These are phyloP conservation scores for Solanum hybrid DNA, from an alignment of 305 asterid genomes.

Conservation along the genomic window DNA sequence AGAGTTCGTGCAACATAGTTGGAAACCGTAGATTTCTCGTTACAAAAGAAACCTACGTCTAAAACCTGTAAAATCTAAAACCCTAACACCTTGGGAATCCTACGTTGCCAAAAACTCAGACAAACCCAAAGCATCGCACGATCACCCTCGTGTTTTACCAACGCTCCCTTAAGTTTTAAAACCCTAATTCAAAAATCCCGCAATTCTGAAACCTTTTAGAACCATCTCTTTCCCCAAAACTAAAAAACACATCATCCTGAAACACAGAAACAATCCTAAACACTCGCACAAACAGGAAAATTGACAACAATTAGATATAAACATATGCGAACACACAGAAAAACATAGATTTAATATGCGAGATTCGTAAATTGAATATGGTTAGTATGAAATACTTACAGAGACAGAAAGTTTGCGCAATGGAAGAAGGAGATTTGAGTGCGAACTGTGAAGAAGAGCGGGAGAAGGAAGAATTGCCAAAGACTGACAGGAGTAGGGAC, in stretches of 20 bases:
- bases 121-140: neutral
- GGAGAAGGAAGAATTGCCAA: neutral
- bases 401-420: neutral
- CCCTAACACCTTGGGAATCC: neutral
- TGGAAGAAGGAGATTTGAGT: neutral
- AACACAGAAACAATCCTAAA: neutral
- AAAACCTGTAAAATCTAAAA: neutral
- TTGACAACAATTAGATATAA: neutral
- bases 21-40: neutral
- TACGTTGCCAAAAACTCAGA: neutral
- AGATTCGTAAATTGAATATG: neutral
- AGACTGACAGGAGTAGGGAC: neutral
- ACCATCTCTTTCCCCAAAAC: neutral
- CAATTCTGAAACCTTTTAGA: neutral
- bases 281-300: neutral
- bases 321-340: neutral
- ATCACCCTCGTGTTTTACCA: neutral
- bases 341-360: neutral
- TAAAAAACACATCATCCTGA: neutral
- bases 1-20: neutral
- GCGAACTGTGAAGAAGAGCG: neutral
- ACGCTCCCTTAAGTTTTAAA: neutral
- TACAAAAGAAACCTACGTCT: neutral
- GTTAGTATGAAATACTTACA: neutral
- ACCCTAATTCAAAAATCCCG: neutral